These are phyloP conservation scores for Coemansia sp. DNA, from an alignment of 192 early-diverging fungal species.

Conservation along the genomic window DNA sequence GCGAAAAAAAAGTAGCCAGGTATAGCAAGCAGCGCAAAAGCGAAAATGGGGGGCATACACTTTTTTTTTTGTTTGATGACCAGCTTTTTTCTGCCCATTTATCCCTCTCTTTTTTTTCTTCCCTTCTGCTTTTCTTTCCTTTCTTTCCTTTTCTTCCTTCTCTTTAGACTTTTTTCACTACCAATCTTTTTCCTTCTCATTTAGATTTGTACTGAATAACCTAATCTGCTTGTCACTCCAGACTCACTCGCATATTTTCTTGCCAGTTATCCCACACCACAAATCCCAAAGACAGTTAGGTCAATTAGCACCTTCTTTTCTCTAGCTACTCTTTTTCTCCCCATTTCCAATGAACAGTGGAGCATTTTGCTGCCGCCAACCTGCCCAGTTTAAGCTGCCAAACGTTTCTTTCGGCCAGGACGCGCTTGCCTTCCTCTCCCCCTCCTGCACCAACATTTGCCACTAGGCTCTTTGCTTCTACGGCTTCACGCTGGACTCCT, in stretches of 20 bases:
- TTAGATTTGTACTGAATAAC: neutral
- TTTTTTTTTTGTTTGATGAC: slow-evolving; percentile 1
- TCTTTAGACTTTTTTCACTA: slow-evolving; percentile 1
- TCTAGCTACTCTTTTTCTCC: slow-evolving; percentile 8
- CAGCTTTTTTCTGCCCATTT: no score
- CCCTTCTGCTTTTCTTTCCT: neutral
- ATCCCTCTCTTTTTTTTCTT: neutral
- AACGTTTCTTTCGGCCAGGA: slow-evolving; percentile 48
- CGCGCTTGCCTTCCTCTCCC: slow-evolving; percentile 50
- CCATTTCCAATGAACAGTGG: slow-evolving; percentile 50
- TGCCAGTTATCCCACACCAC: neutral
- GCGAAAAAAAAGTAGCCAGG: neutral
- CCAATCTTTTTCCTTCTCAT: slow-evolving; percentile 1
- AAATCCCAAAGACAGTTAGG: slow-evolving; percentile 9
- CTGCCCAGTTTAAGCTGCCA: slow-evolving; percentile 40
- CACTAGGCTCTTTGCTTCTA: slow-evolving; percentile 2
- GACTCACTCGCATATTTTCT: neutral
- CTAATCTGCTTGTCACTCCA: neutral
- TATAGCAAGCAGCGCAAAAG: neutral
- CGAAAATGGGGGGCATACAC: neutral
- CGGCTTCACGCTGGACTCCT: slow-evolving; percentile 2
- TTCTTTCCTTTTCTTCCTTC: slow-evolving; percentile 9
- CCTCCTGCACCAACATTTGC: slow-evolving; percentile 31
- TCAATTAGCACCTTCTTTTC: slow-evolving; percentile 8
- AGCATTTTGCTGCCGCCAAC: slow-evolving; percentile 40